These are phyloP conservation scores for Ceriops decandra DNA, from an alignment of 345 rosid species.

Conservation along the genomic window DNA sequence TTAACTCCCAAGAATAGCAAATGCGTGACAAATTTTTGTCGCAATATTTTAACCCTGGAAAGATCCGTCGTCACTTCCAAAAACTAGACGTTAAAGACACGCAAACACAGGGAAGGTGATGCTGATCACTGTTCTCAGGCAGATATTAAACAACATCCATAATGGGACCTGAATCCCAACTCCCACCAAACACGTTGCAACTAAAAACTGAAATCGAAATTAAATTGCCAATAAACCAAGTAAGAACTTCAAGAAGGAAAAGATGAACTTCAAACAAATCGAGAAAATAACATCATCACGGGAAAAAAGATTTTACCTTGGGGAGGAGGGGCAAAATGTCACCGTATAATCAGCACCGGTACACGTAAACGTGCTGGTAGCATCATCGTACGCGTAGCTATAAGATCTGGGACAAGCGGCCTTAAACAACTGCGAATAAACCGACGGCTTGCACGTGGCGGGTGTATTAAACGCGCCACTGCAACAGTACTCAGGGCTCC, in stretches of 20 bases:
- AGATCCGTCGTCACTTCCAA: background rate
- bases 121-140: too few relatives aligned
- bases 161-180: too few relatives aligned
- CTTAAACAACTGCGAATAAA: conserved; percentile 87
- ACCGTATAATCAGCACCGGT: conserved; percentile 81
- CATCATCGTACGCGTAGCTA: conserved; percentile 92
- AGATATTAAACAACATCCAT: too few relatives aligned
- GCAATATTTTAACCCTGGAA: background rate
- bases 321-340: conserved; percentile 91
- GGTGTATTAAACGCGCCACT: conserved; percentile 93
- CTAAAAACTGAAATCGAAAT: too few relatives aligned
- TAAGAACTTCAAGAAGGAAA: background rate
- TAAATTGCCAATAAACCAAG: background rate
- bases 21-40: background rate
- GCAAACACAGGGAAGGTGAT: too few relatives aligned
- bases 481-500: conserved; percentile 91
- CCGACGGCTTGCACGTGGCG: conserved; percentile 73
- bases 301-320: conserved; percentile 42
- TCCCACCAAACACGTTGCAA: too few relatives aligned
- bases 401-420: conserved; percentile 88
- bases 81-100: background rate
- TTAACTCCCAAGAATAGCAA: background rate
- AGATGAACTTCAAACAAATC: background rate
- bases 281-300: background rate
- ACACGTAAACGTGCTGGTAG: conserved; percentile 90